These are phyloP conservation scores for Globisporangium camurandrum DNA, from an alignment of 352 stramenopile genomes.

Conservation along the genomic window DNA sequence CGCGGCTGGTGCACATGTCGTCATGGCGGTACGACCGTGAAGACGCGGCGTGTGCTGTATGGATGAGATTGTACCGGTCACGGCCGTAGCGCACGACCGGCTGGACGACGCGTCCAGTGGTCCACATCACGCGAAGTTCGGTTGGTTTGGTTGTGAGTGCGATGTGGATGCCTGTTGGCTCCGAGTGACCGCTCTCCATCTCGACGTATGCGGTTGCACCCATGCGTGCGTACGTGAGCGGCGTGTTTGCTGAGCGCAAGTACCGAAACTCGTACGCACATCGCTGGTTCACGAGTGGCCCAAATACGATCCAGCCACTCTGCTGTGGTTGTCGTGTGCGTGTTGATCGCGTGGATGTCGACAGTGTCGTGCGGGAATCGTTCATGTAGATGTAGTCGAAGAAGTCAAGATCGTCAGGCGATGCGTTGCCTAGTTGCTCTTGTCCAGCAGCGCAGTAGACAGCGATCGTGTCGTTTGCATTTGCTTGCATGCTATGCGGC, in stretches of 20 bases:
- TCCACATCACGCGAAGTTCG: conserved; percentile 55
- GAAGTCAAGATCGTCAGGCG: not conserved
- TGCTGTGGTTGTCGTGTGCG: too few species aligned
- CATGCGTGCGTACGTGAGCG: not conserved
- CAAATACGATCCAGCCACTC: conserved; percentile 18
- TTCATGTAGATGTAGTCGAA: conserved; percentile 22
- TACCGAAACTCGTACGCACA: conserved; percentile 39
- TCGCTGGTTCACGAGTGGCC: conserved; percentile 41
- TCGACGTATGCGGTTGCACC: conserved; percentile 21
- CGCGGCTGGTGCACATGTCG: conserved; percentile 22
- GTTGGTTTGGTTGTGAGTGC: conserved; percentile 8
- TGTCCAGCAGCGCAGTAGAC: conserved; percentile 30
- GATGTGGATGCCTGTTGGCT: conserved; percentile 22
- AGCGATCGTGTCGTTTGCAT: conserved; percentile 20
- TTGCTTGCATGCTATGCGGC: not conserved
- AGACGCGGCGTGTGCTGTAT: not conserved
- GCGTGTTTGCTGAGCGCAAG: not conserved
- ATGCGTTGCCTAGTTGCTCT: conserved; percentile 7
- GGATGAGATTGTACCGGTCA: conserved; percentile 11
- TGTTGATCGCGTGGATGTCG: too few species aligned
- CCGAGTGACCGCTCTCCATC: conserved; percentile 26
- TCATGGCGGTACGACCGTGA: conserved; percentile 13
- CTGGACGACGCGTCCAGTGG: conserved; percentile 25
- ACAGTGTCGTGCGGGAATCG: not conserved
- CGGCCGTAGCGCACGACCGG: conserved; percentile 31